A percentile compares a stretch with the other conserved stretches of the same genome.
Evolutionary conservation across 305 asterid species (phyloP).

Genomic region (Solanum hybrid): DNA sequence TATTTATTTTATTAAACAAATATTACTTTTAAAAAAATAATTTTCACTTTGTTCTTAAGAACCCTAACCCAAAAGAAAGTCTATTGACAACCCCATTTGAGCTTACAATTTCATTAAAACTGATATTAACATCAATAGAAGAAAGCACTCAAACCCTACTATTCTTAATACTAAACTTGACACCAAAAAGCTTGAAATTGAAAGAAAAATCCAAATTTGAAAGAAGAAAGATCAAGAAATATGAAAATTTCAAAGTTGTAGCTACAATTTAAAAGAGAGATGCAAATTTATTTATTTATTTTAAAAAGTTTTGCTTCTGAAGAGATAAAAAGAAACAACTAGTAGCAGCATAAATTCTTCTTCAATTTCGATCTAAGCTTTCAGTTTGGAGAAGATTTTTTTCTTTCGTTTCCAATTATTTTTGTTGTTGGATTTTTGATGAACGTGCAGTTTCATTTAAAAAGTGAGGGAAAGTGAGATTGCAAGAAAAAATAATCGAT

Average conservation of each 20-base stretch:
- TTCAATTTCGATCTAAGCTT: not conserved
- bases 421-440: not conserved
- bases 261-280: not conserved
- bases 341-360: not conserved
- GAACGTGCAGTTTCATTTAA: not conserved
- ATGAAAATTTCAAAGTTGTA: not conserved
- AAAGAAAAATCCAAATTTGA: not conserved
- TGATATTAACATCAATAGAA: not conserved
- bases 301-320: not conserved
- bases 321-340: not conserved
- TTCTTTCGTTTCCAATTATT: not conserved
- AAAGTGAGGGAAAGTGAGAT: not conserved
- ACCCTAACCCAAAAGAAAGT: not conserved
- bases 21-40: no score
- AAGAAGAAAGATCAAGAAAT: not conserved
- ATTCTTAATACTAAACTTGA: not conserved
- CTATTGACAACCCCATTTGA: not conserved
- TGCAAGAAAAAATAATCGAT: not conserved
- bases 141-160: not conserved
- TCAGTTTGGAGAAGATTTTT: not conserved
- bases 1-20: no score
- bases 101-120: not conserved
- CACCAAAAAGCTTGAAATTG: not conserved
- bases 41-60: not conserved
- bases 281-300: no score